phyloP scores from a whole-genome alignment of 495 filamentous ascomycete species.

The Sabuloglossum arenarium region DNA sequence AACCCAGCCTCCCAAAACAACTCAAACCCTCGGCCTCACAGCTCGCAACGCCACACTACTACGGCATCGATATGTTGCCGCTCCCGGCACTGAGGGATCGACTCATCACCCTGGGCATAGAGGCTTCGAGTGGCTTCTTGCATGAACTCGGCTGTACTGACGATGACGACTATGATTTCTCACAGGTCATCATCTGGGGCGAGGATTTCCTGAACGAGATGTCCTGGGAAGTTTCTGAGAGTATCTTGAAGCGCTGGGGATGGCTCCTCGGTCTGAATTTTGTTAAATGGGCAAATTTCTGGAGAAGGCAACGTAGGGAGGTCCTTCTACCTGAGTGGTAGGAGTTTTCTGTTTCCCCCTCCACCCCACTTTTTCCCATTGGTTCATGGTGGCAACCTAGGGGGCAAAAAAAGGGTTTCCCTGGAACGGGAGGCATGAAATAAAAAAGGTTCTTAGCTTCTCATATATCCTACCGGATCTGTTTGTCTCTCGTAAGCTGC shows the following conservation, averaged over 20 bases:
- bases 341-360: not conserved
- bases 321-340: conserved; percentile 13
- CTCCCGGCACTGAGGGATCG: conserved; percentile 17
- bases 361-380: too few relatives aligned
- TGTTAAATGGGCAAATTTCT: conserved; percentile 17
- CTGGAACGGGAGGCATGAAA: too few relatives aligned
- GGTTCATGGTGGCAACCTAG: too few relatives aligned
- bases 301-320: conserved; percentile 16
- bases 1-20: conserved; percentile 8
- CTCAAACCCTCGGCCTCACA: conserved; percentile 19
- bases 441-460: too few relatives aligned
- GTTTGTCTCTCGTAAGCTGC: too few relatives aligned
- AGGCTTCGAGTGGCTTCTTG: conserved; percentile 10
- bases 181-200: conserved; percentile 19
- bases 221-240: conserved; percentile 19
- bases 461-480: too few relatives aligned
- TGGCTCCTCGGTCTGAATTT: conserved; percentile 16
- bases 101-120: conserved; percentile 9
- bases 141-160: conserved; percentile 5
- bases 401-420: too few relatives aligned
- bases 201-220: conserved; percentile 17
- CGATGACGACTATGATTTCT: conserved; percentile 11
- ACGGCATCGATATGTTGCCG: conserved; percentile 21
- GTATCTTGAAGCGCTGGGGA: conserved; percentile 16
- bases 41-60: conserved; percentile 20